Evolutionary conservation across 352 stramenopile genomes (phyloP), one percentile per base, ranked within the genome.

Genomic region (Blastocystis sp.): DNA sequence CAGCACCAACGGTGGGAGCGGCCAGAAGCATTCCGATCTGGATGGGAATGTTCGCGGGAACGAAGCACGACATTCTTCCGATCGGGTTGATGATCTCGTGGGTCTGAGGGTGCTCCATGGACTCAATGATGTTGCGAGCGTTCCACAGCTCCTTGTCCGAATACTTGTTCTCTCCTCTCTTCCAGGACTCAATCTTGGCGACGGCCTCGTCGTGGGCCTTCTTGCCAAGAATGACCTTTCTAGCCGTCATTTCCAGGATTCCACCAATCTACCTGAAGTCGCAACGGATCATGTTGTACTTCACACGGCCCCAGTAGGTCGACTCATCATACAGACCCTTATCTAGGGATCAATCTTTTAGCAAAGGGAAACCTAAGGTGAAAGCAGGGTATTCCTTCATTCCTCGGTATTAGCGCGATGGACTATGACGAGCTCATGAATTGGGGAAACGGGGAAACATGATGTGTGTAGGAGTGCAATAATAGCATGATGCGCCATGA

Each of bases 11-110:
- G 8, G 64, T 84, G n/a, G 75, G 27, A 38, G 51, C 11, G 24
- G 67, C 85, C 4, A 84, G 29, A 40, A 87, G 46, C 85, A 87
- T 87, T 21, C 85, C 88, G n/a, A 72, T 77, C 34, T 87, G 86
- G 86, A 94, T 93, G 88, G 92, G 87, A 90, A 96, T 94, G 88
- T 96, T 94, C 40, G 90, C 91, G 0, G 92, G 92, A 84, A 94
- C 91, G 79, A 94, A 91, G 85, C 92, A 93, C 36, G 89, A 90
- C 91, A 96, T 95, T 64, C 92, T 90, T 54, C 92, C 91, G 1
- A 92, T 87, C 24, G 93, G 87, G 75, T 93, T 92, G 87, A 95
- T 93, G 87, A 93, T 93, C 88, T 95, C 90, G 67, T 91, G 91
- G 24, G 91, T 95, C 87, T 96, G 91, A 27, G 92, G 92, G 87